phyloP scores from a whole-genome alignment of 352 stramenopile genomes.

The Aphanomyces invadans region DNA sequence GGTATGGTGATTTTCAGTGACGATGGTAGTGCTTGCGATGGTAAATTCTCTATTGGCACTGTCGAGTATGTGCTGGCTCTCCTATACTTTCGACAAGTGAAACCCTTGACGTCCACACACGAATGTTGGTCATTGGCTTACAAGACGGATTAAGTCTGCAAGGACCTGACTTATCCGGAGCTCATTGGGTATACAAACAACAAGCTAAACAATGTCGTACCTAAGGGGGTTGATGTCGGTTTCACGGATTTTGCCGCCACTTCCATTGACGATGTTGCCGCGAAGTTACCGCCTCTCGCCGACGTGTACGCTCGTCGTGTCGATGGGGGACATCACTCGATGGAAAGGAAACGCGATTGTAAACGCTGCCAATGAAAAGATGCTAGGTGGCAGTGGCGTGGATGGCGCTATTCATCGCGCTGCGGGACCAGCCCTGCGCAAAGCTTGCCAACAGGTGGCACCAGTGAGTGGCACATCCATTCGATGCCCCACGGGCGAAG shows the following conservation, averaged over 20 bases:
- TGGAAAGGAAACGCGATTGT: slow-evolving; percentile 26
- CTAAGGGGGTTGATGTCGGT: background rate
- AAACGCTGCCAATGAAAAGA: slow-evolving; percentile 24
- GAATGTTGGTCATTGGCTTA: too few relatives aligned
- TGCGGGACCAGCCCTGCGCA: background rate
- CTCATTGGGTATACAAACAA: background rate
- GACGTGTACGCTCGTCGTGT: slow-evolving; percentile 3
- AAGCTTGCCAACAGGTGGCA: slow-evolving; percentile 13
- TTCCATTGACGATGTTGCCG: background rate
- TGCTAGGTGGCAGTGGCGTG: slow-evolving; percentile 22
- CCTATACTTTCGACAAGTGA: too few relatives aligned
- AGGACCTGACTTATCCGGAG: too few relatives aligned
- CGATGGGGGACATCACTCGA: slow-evolving; percentile 23
- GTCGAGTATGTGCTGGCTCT: too few relatives aligned
- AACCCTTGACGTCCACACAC: too few relatives aligned
- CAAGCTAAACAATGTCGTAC: background rate
- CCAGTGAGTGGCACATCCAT: background rate
- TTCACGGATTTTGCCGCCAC: background rate
- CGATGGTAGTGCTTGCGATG: too few relatives aligned
- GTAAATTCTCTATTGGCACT: too few relatives aligned
- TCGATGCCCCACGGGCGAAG: slow-evolving; percentile 24
- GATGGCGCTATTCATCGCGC: slow-evolving; percentile 25
- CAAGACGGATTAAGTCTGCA: too few relatives aligned
- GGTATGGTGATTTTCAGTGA: too few relatives aligned
- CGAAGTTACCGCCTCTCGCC: slow-evolving; percentile 1